A percentile compares a stretch with the other conserved stretches of the same genome.
Conservation (phyloP, 371 early-diverging fungal genomes). For the Apophysomyces ossiformis region DNA sequence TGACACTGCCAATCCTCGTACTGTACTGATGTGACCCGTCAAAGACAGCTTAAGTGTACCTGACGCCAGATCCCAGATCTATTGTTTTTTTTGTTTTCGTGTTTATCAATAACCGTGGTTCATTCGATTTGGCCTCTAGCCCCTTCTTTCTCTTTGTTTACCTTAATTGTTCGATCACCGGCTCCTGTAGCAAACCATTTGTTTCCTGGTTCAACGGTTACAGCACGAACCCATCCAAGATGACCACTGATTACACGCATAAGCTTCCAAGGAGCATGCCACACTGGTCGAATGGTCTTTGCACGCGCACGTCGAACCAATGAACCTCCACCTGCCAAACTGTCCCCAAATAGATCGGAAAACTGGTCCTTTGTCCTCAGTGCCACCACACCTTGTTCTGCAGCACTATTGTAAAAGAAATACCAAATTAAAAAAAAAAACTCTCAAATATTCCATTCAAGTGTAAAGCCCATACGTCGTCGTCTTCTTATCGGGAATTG, state of each 20-base stretch:
- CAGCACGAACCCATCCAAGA: slow-evolving; percentile 94
- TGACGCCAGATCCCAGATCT: slow-evolving; percentile 98
- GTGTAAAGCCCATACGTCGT: too few relatives aligned
- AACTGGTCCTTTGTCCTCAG: slow-evolving; percentile 51
- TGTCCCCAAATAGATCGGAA: slow-evolving; percentile 53
- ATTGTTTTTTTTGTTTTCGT: slow-evolving; percentile 21
- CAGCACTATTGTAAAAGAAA: slow-evolving; percentile 22
- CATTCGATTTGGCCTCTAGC: background rate
- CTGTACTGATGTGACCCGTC: slow-evolving; percentile 96
- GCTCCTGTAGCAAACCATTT: slow-evolving; percentile 98
- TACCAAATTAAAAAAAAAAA: background rate
- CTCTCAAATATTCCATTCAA: background rate
- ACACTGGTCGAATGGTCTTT: slow-evolving; percentile 71
- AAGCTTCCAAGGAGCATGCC: slow-evolving; percentile 99
- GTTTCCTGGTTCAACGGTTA: slow-evolving; percentile 94
- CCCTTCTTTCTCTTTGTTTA: slow-evolving; percentile 25
- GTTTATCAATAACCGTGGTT: background rate
- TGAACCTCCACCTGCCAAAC: slow-evolving; percentile 54
- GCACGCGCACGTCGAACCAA: slow-evolving; percentile 65
- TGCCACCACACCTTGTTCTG: slow-evolving; percentile 48
- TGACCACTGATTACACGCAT: slow-evolving; percentile 98
- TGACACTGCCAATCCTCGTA: slow-evolving; percentile 93
- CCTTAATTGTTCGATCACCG: slow-evolving; percentile 96
- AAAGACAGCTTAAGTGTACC: slow-evolving; percentile 93
- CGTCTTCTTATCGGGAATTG: slow-evolving; percentile 40